Evolutionary conservation across 2,329 filamentous ascomycete species (phyloP), one percentile per base, ranked within the genome.

Genomic region (Alternaria sp.): DNA sequence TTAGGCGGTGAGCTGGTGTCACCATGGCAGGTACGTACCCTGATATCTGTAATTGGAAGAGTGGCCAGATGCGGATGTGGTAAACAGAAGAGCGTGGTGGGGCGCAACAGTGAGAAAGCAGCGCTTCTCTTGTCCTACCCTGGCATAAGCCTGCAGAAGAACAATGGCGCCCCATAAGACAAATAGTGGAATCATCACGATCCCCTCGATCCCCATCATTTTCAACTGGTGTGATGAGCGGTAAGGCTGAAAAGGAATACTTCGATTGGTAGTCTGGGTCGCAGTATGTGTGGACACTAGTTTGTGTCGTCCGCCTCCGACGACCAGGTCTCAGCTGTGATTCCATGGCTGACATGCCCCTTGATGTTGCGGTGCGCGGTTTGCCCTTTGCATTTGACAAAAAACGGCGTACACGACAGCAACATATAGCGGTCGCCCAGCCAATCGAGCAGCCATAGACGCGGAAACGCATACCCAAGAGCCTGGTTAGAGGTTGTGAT

Each of bases 371-470:
- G 54, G 63, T 70, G 57, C 67, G 22, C 65, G 53, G 62, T 46
- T 52, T 62, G 59, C 66, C 57, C 24, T 62, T 59, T 41, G 47
- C 54, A 67, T 55, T 42, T 76, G 75, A 78, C 76, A 75, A 70
- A 69, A 77, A 78, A 78, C 76, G 74, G 74, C 67, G 75, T 62
- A 66, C 73, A 76, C 75, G 60, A 65, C 71, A 70, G 70, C 41
- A 58, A 53, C 28, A 52, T 48, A 34, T 18, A 57, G 55, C 64
- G 54, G 52, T 48, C 52, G 51, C 57, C 42, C 56, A 52, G 49
- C 70, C 68, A 68, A 69, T 65, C 18, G 53, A 58, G 57, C 62
- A 54, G 52, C 64, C 22, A 22, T 28, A 43, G 55, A 43, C 44
- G 51, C 49, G 42, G 56, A 39, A 51, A 54, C 46, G 30, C 26